Percentiles rank a stretch among this genome's conserved stretches.
These are phyloP conservation scores for Neofusicoccum umdonicola DNA, from an alignment of 2,329 filamentous ascomycete genomes.

Conservation along the genomic window DNA sequence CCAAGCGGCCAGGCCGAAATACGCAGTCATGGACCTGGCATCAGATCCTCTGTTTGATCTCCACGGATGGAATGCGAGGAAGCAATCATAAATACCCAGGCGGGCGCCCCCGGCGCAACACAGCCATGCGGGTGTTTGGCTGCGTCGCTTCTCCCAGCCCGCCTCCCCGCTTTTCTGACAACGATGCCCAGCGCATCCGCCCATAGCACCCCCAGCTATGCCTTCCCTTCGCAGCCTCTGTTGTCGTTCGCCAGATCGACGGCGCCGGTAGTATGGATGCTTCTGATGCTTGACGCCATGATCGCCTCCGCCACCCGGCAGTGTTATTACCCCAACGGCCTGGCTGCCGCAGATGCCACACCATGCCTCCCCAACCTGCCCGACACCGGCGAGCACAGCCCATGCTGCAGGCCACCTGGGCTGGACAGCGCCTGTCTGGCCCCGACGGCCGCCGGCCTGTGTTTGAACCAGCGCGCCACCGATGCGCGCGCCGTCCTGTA, in stretches of 20 bases:
- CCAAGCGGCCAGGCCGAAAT: conserved; percentile 4
- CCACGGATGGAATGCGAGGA: neutral
- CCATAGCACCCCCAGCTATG: neutral
- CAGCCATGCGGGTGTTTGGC: neutral
- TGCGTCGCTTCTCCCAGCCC: conserved; percentile 6
- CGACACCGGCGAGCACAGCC: neutral
- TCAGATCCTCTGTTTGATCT: conserved; percentile 12
- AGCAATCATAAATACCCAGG: conserved; percentile 9
- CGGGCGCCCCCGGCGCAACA: neutral
- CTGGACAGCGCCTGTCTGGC: neutral
- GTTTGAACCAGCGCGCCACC: neutral
- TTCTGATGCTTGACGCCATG: conserved; percentile 12
- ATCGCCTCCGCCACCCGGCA: conserved; percentile 8
- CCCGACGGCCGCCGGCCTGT: neutral
- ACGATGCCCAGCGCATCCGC: conserved; percentile 13
- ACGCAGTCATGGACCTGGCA: conserved; percentile 2
- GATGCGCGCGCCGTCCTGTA: neutral
- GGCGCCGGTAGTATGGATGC: conserved; percentile 1
- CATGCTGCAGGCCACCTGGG: conserved; percentile 7
- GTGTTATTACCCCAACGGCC: conserved; percentile 6
- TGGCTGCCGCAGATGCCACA: neutral
- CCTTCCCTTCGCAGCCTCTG: neutral
- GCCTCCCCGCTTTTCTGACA: conserved; percentile 6
- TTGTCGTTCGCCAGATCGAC: neutral
- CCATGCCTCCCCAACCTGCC: neutral